A percentile compares a stretch with the other conserved stretches of the same genome.
These are phyloP conservation scores for Coemansia sp. DNA, from an alignment of 192 early-diverging fungal genomes.

Conservation along the genomic window DNA sequence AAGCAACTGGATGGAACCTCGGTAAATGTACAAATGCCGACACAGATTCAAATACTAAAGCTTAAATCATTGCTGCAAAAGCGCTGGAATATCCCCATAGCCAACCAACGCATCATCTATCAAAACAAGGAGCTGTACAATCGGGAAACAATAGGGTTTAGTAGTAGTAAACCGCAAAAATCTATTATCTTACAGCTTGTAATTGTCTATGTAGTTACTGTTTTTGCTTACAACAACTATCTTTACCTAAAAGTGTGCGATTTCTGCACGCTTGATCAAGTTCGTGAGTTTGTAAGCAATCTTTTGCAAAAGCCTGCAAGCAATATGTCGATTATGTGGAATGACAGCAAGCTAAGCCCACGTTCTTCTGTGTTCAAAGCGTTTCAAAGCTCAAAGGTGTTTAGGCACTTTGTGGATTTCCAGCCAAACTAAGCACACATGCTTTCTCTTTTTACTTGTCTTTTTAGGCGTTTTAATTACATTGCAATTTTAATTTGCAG, in stretches of 20 bases:
- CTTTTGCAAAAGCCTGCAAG: background rate
- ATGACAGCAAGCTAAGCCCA: background rate
- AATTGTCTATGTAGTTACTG: background rate
- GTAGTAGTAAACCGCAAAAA: background rate
- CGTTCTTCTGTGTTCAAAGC: background rate
- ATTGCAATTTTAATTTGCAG: no score
- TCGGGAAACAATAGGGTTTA: constrained; percentile 2
- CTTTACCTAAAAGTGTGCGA: background rate
- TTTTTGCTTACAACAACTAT: background rate
- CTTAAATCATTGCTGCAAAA: background rate
- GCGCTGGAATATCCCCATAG: background rate
- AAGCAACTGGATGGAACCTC: background rate
- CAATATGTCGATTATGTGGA: background rate
- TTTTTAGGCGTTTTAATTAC: background rate
- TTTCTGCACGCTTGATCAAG: constrained; percentile 1
- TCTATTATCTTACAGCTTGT: background rate
- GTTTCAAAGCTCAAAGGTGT: background rate
- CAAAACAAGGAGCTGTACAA: constrained; percentile 1
- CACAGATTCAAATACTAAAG: background rate
- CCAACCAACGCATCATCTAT: background rate
- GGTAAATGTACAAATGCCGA: background rate
- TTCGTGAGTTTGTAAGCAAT: background rate
- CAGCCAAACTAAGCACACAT: background rate
- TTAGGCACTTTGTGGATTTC: background rate
- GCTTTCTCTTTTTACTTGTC: background rate